Base-by-base conservation (phyloP, 2,329 filamentous ascomycete species). In the Colletotrichum tropicale region DNA sequence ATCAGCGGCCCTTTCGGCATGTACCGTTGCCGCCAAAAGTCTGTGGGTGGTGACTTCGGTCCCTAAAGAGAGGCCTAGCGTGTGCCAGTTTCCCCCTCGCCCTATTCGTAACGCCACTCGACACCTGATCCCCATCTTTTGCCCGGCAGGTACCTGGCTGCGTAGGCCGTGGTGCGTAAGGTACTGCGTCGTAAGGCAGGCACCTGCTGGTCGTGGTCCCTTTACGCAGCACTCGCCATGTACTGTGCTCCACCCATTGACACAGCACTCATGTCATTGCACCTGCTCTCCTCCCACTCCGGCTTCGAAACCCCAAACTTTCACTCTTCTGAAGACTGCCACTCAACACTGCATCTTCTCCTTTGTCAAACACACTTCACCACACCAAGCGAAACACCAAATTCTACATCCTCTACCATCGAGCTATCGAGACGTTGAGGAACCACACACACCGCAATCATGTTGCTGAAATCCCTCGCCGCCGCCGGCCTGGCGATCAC, bases 401-500 rank as follows among this genome's bases (percentile, higher is more conserved):
- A 26, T 2, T 15, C 8, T 12, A 13, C 2, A 13, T 10, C 32
- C 26, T 69, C 48, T 62, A 12, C 34, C 24, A 30, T 62, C 34
- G 43, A 48, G 21, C 0, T 48, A 21, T 38, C 15, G n/a, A 30
- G 18, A 15, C 43, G n/a, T 16, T 26, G 43, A 55, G n/a, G n/a
- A 62, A 58, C 3, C 3, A 65, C 9, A 75, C 5, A 30, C 16
- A 30, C 12, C 64, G 66, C 73, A 68, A 82, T 75, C 18, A 84
- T 84, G 83, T 80, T 84, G 77, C 80, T 84, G 78, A 82, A 78
- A 58, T 80, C 82, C 13, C 71, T 84, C 66, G 75, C 83, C 70
- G 79, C 82, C 77, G 82, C 82, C 71, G 82, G 82, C 70, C 80
- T 85, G 80, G 82, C 80, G 78, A 81, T 76, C 52, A 70, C 80